Evolutionary conservation across 129 eudicot species (phyloP).

Genomic region (Cynara cardunculus): DNA sequence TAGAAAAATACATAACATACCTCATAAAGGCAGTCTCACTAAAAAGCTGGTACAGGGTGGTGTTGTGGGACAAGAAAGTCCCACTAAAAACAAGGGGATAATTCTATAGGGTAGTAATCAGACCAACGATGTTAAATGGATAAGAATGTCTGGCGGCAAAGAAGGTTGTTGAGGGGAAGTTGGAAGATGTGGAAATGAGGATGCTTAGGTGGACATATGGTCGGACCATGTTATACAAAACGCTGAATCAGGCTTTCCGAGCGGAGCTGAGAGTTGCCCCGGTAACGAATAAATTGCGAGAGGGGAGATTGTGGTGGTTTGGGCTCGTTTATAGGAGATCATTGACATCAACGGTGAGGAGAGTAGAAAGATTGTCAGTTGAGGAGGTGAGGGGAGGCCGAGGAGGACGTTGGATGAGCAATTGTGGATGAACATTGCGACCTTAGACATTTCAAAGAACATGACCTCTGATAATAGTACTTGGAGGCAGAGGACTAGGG

Average conservation of each 20-base stretch:
- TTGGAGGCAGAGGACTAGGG: background rate
- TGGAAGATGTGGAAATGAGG: background rate
- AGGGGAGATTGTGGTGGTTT: background rate
- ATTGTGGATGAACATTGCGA: background rate
- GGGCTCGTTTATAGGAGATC: background rate
- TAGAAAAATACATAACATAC: background rate
- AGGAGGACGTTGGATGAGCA: background rate
- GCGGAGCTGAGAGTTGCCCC: background rate
- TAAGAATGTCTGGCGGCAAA: background rate
- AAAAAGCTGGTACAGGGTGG: background rate
- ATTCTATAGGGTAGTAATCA: background rate
- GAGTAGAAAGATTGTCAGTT: background rate
- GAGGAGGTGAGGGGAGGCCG: background rate
- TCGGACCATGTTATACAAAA: background rate
- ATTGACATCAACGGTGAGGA: background rate
- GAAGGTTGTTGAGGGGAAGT: background rate
- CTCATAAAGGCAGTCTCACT: background rate
- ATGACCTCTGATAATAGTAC: background rate
- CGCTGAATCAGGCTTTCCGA: background rate
- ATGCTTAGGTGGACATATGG: background rate
- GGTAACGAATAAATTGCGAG: background rate
- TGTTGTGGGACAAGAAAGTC: background rate
- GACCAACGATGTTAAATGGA: background rate
- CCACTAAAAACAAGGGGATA: background rate
- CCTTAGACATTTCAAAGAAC: background rate